Evolutionary conservation across 2,329 filamentous ascomycete species (phyloP).

Genomic region (Colletotrichum incanum): DNA sequence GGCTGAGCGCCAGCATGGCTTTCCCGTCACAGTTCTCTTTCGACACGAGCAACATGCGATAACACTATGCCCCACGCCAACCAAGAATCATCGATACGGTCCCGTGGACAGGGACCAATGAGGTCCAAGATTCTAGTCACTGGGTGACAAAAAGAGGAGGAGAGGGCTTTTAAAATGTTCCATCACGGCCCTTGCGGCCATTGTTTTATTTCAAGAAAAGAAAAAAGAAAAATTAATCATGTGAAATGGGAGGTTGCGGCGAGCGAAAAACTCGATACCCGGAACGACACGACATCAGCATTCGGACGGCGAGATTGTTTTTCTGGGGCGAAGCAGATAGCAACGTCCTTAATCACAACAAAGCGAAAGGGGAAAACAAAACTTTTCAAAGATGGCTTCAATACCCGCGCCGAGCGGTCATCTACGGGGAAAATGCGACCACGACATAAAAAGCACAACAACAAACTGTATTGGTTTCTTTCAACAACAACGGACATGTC

Average conservation of each 20-base stretch:
- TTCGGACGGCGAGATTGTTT: slow-evolving; percentile 44
- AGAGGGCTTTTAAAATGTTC: slow-evolving; percentile 1
- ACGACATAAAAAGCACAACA: slow-evolving; percentile 41
- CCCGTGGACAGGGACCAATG: background rate
- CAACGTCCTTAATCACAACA: slow-evolving; percentile 39
- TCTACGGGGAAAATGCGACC: slow-evolving; percentile 40
- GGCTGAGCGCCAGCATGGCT: slow-evolving; percentile 93
- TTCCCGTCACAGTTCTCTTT: slow-evolving; percentile 90
- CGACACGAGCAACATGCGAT: slow-evolving; percentile 72
- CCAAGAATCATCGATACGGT: background rate
- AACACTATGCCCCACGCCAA: slow-evolving; percentile 36
- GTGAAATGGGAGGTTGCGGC: slow-evolving; percentile 29
- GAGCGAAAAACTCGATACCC: slow-evolving; percentile 44
- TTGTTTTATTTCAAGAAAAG: slow-evolving; percentile 13
- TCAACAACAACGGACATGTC: slow-evolving; percentile 27
- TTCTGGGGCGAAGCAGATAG: slow-evolving; percentile 34
- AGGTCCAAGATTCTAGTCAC: background rate
- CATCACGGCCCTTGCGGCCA: slow-evolving; percentile 22
- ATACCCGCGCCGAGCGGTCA: slow-evolving; percentile 39
- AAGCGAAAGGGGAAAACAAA: slow-evolving; percentile 23
- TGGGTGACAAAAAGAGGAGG: slow-evolving; percentile 14
- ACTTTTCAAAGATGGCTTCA: slow-evolving; percentile 26
- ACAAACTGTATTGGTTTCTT: slow-evolving; percentile 21
- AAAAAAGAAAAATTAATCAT: slow-evolving; percentile 29
- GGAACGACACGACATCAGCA: slow-evolving; percentile 43